Percentiles rank a stretch among this genome's conserved stretches.
These are phyloP conservation scores for Beauveria brongniartii DNA, from an alignment of 2,329 filamentous ascomycete genomes.

Conservation along the genomic window DNA sequence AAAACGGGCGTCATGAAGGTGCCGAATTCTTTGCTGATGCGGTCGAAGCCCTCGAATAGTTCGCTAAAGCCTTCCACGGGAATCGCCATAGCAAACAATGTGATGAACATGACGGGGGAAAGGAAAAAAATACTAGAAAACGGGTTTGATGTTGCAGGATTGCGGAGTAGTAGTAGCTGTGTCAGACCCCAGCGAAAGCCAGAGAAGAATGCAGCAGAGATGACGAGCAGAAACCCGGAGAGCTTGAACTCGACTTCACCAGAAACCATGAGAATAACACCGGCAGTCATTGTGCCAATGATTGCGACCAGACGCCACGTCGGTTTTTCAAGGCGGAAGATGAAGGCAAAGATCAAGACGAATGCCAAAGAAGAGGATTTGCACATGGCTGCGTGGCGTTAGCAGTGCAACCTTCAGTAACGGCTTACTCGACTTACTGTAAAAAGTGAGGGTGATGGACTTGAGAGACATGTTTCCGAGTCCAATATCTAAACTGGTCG, in stretches of 20 bases:
- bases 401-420: conserved; percentile 15
- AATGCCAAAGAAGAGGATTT: conserved; percentile 96
- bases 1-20: conserved; percentile 57
- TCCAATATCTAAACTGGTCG: conserved; percentile 92
- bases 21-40: conserved; percentile 62
- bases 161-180: conserved; percentile 87
- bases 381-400: conserved; percentile 66
- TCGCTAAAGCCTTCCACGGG: conserved; percentile 72
- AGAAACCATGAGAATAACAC: conserved; percentile 97
- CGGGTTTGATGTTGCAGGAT: conserved; percentile 90
- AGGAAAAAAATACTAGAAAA: conserved; percentile 97
- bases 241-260: conserved; percentile 86
- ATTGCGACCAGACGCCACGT: conserved; percentile 81
- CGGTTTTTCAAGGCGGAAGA: conserved; percentile 83
- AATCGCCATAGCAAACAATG: conserved; percentile 70
- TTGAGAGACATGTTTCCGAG: conserved; percentile 92
- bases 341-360: conserved; percentile 87
- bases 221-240: conserved; percentile 84
- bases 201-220: conserved; percentile 87
- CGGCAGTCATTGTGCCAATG: conserved; percentile 83
- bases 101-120: conserved; percentile 92
- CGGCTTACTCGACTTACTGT: conserved; percentile 51
- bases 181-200: conserved; percentile 98
- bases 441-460: conserved; percentile 94
- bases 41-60: conserved; percentile 57